A percentile compares a stretch with the other conserved stretches of the same genome.
Conservation (phyloP, 2,329 filamentous ascomycete genomes). For the Trichoderma guizhouense region DNA sequence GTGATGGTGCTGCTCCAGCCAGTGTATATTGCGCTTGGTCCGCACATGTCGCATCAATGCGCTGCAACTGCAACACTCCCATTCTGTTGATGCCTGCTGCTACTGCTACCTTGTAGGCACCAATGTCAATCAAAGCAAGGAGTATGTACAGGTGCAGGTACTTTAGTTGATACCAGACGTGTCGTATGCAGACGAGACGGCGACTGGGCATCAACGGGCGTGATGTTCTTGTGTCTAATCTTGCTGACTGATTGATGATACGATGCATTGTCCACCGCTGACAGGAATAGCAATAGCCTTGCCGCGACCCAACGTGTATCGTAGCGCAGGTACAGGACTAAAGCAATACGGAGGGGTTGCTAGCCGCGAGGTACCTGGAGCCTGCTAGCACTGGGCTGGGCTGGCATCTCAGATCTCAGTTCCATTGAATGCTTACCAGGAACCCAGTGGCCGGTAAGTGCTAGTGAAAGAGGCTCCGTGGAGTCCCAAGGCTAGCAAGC, state of each 20-base stretch:
- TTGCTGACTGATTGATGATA: background rate
- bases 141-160: background rate
- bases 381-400: background rate
- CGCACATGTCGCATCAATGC: background rate
- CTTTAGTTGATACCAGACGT: background rate
- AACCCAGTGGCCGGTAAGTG: constrained; percentile 8
- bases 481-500: background rate
- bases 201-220: background rate
- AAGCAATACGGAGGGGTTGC: background rate
- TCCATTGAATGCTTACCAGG: constrained; percentile 4
- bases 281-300: background rate
- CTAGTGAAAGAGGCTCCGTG: background rate
- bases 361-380: background rate
- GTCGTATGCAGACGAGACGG: background rate
- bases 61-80: background rate
- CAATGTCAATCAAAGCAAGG: background rate
- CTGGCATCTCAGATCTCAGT: background rate
- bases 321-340: background rate
- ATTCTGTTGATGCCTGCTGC: too few relatives aligned
- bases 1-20: background rate
- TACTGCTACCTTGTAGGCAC: background rate
- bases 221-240: too few relatives aligned
- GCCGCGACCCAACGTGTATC: background rate
- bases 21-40: background rate
- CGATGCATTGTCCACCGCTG: background rate